Evolutionary conservation across 192 early-diverging fungal genomes (phyloP).

Genomic region (Mortierella hygrophila): DNA sequence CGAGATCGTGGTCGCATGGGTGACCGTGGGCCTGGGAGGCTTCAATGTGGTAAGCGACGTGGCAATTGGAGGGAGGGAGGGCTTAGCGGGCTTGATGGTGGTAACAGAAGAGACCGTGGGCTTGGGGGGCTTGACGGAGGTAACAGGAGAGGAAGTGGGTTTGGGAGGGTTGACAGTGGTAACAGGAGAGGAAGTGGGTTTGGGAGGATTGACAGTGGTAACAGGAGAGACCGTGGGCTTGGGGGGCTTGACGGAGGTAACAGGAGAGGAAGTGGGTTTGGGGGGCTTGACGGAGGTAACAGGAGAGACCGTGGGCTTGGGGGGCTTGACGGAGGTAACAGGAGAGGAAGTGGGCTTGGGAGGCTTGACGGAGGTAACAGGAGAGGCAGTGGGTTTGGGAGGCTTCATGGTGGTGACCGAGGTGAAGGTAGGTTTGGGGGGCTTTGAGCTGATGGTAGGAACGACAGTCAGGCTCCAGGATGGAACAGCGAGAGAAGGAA

Average conservation of each 20-base stretch:
- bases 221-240: background rate
- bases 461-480: background rate
- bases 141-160: too few species aligned
- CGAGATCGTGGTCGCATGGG: too few species aligned
- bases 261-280: background rate
- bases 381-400: too few species aligned
- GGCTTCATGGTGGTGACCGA: too few species aligned
- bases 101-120: background rate
- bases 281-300: background rate
- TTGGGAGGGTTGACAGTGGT: too few species aligned
- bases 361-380: background rate
- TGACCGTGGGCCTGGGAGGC: too few species aligned
- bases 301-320: background rate
- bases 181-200: background rate
- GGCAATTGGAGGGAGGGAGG: too few species aligned
- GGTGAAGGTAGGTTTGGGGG: too few species aligned
- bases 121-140: too few species aligned
- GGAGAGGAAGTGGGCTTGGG: background rate
- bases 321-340: background rate
- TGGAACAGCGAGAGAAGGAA: background rate
- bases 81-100: too few species aligned
- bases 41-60: too few species aligned
- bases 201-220: background rate
- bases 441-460: too few species aligned
- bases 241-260: background rate